A percentile compares a stretch with the other conserved stretches of the same genome.
These are phyloP conservation scores for Saccharomyces jurei DNA, from an alignment of 805 yeast genomes.

Conservation along the genomic window DNA sequence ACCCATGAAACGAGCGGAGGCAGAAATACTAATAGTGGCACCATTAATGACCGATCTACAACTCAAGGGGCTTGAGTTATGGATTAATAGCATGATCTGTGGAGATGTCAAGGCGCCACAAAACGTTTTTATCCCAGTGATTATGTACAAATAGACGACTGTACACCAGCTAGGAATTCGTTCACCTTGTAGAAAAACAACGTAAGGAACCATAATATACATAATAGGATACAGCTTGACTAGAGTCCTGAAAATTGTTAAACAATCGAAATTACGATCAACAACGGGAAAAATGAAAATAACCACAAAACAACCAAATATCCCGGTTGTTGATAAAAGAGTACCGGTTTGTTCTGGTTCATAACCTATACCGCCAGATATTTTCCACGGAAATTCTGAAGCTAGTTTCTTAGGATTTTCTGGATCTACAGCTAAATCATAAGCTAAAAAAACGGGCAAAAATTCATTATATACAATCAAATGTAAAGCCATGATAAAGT, in stretches of 20 bases:
- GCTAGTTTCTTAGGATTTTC: slow-evolving; percentile 18
- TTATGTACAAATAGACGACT: slow-evolving; percentile 25
- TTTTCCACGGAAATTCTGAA: slow-evolving; percentile 40
- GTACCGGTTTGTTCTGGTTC: slow-evolving; percentile 41
- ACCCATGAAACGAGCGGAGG: slow-evolving; percentile 50
- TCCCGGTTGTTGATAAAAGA: slow-evolving; percentile 45
- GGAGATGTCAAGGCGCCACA: slow-evolving; percentile 45
- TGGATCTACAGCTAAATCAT: slow-evolving; percentile 19
- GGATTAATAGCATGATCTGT: slow-evolving; percentile 44
- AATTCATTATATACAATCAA: slow-evolving; percentile 44
- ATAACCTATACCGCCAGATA: slow-evolving; percentile 48
- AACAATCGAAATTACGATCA: slow-evolving; percentile 40
- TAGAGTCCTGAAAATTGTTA: slow-evolving; percentile 37
- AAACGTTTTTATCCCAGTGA: slow-evolving; percentile 32
- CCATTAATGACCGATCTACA: slow-evolving; percentile 56
- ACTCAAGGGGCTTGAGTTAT: slow-evolving; percentile 44
- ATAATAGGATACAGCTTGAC: slow-evolving; percentile 37
- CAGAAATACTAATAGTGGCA: slow-evolving; percentile 42
- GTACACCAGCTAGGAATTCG: slow-evolving; percentile 23
- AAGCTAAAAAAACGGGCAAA: slow-evolving; percentile 47
- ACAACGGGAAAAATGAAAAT: slow-evolving; percentile 44
- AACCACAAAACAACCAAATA: slow-evolving; percentile 43
- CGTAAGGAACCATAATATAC: slow-evolving; percentile 41
- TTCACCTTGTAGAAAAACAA: slow-evolving; percentile 36
- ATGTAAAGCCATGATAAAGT: slow-evolving; percentile 40